Percentiles rank a stretch among this genome's conserved stretches.
Evolutionary conservation across 2,329 filamentous ascomycete genomes (phyloP).

Genomic region (Penicillium sp.): DNA sequence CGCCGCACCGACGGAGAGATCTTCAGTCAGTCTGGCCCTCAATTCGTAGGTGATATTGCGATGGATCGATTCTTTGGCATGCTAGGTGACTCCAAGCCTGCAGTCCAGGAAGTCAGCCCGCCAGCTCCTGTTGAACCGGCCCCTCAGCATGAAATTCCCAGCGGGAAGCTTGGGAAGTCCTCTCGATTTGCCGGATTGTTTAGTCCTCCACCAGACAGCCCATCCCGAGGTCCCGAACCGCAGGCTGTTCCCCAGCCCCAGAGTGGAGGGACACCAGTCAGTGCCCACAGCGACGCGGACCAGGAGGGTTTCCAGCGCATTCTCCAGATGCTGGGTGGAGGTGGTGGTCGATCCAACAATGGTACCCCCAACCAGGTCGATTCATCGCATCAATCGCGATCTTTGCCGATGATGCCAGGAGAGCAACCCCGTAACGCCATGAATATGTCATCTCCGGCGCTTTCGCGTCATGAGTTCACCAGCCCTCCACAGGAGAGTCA

Average conservation of each 20-base stretch:
- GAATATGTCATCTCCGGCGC: conserved; percentile 33
- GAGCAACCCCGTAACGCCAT: conserved; percentile 29
- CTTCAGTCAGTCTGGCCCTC: conserved; percentile 57
- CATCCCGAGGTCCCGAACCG: conserved; percentile 38
- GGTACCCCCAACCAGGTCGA: conserved; percentile 46
- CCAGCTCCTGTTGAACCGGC: conserved; percentile 38
- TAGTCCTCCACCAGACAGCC: conserved; percentile 58
- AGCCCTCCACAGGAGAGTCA: conserved; percentile 30
- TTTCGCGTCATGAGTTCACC: conserved; percentile 35
- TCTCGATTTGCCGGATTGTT: conserved; percentile 89
- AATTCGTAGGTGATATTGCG: conserved; percentile 65
- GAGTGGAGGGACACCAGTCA: conserved; percentile 37
- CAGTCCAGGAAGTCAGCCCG: conserved; percentile 43
- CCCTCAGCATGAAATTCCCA: conserved; percentile 42
- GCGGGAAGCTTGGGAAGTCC: conserved; percentile 64
- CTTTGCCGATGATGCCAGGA: conserved; percentile 30
- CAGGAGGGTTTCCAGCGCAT: conserved; percentile 84
- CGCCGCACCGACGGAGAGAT: conserved; percentile 51
- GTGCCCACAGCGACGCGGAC: conserved; percentile 59
- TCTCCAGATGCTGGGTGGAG: conserved; percentile 73
- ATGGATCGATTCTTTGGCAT: conserved; percentile 77
- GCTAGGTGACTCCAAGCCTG: conserved; percentile 53
- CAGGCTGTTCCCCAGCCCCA: conserved; percentile 6
- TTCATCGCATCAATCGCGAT: conserved; percentile 28
- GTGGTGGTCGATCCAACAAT: conserved; percentile 54